These are phyloP conservation scores for Cercospora berteroae DNA, from an alignment of 2,329 filamentous ascomycete genomes.

Conservation along the genomic window DNA sequence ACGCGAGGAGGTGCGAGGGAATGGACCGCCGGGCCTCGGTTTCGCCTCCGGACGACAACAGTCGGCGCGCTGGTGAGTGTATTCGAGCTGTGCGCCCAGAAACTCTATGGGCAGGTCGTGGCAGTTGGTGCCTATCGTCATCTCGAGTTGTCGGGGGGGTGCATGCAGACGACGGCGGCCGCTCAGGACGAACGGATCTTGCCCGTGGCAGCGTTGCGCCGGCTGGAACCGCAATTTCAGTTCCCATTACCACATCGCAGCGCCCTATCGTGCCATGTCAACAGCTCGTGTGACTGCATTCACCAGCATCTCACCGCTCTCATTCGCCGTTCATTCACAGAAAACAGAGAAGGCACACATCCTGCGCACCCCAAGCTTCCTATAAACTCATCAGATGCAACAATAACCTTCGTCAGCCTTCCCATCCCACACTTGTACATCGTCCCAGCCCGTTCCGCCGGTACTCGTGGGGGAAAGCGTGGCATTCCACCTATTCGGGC, in stretches of 20 bases:
- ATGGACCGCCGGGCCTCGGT: not conserved
- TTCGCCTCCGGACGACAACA: not conserved
- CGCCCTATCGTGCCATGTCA: constrained; percentile 11
- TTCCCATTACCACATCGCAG: constrained; percentile 16
- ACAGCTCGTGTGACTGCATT: not conserved
- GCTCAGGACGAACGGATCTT: not conserved
- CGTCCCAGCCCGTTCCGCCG: not conserved
- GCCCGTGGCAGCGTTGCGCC: not conserved
- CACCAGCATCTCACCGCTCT: constrained; percentile 11
- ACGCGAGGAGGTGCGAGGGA: not conserved
- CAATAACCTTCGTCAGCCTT: constrained; percentile 5
- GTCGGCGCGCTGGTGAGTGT: not conserved
- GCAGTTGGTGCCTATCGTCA: constrained; percentile 8
- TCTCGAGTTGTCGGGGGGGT: constrained; percentile 5
- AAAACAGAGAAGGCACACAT: not conserved
- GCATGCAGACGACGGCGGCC: not conserved
- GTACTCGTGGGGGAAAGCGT: constrained; percentile 12
- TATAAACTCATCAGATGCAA: constrained; percentile 1
- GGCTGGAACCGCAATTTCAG: constrained; percentile 3
- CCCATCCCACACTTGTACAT: constrained; percentile 14
- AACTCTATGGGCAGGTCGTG: not conserved
- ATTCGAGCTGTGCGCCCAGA: not conserved
- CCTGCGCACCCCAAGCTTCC: not conserved
- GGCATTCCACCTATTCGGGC: constrained; percentile 7
- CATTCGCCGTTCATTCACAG: not conserved